These are phyloP conservation scores for Metarhizium robertsii DNA, from an alignment of 2,329 filamentous ascomycete species.

Conservation along the genomic window DNA sequence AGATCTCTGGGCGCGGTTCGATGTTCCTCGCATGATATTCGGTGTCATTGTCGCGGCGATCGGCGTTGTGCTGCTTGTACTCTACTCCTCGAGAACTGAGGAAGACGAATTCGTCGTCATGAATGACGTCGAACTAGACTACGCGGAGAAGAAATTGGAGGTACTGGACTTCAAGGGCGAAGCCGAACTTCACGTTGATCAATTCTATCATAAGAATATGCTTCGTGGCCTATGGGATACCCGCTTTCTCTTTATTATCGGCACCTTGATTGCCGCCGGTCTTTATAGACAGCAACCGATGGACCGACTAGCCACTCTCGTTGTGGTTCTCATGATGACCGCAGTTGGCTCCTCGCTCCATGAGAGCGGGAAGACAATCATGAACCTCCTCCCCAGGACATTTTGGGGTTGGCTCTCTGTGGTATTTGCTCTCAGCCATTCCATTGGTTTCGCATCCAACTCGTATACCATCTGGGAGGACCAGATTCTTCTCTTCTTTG, in stretches of 20 bases:
- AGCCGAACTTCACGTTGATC: conserved; percentile 30
- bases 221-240: conserved; percentile 27
- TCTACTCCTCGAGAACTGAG: conserved; percentile 58
- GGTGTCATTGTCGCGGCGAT: conserved; percentile 64
- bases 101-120: conserved; percentile 45
- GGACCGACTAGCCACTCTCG: conserved; percentile 30
- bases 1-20: conserved; percentile 83
- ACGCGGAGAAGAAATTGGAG: conserved; percentile 49
- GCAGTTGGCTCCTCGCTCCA: conserved; percentile 36
- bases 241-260: conserved; percentile 22
- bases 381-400: conserved; percentile 56
- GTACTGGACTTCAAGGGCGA: conserved; percentile 29
- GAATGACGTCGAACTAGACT: conserved; percentile 49
- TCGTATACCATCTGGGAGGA: conserved; percentile 99
- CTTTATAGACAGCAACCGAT: conserved; percentile 23
- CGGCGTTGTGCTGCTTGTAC: conserved; percentile 57
- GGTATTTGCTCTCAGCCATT: conserved; percentile 75
- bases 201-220: conserved; percentile 21
- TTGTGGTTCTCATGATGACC: conserved; percentile 23
- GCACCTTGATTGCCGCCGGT: conserved; percentile 17
- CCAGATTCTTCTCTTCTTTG: conserved; percentile 83
- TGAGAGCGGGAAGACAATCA: conserved; percentile 32
- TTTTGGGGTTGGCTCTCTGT: conserved; percentile 85
- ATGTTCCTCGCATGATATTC: conserved; percentile 74
- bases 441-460: conserved; percentile 91